Percentiles rank a stretch among this genome's conserved stretches.
Conservation (phyloP, 2,329 filamentous ascomycete genomes). For the Colletotrichum tanaceti region DNA sequence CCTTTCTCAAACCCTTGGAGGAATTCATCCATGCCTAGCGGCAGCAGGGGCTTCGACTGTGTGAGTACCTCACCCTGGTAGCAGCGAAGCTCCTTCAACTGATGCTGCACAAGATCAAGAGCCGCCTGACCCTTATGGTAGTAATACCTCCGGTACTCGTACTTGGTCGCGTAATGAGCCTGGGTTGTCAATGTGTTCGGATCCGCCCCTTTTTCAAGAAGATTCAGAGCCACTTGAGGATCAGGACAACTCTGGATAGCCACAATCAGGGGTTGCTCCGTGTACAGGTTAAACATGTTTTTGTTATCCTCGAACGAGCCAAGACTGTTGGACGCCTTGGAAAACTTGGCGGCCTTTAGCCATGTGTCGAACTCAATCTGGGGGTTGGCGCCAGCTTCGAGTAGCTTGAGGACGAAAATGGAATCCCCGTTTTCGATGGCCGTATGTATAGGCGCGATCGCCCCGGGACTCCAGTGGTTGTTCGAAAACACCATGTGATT, state of each 20-base stretch:
- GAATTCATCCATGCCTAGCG: slow-evolving; percentile 62
- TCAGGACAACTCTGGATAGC: slow-evolving; percentile 64
- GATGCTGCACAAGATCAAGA: slow-evolving; percentile 69
- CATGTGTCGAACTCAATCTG: slow-evolving; percentile 73
- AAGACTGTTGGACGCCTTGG: slow-evolving; percentile 52
- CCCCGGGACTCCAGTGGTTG: slow-evolving; percentile 48
- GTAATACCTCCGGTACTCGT: slow-evolving; percentile 49
- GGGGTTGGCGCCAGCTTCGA: slow-evolving; percentile 71
- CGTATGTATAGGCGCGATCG: slow-evolving; percentile 65
- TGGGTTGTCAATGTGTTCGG: slow-evolving; percentile 67
- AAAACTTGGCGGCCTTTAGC: slow-evolving; percentile 66
- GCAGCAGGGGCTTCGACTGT: slow-evolving; percentile 46
- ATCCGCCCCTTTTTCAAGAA: slow-evolving; percentile 74
- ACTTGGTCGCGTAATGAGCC: slow-evolving; percentile 51
- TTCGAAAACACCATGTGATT: slow-evolving; percentile 69
- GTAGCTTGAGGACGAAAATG: slow-evolving; percentile 67
- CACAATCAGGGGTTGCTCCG: slow-evolving; percentile 74
- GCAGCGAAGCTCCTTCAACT: slow-evolving; percentile 61
- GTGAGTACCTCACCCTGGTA: slow-evolving; percentile 53
- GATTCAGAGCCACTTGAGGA: slow-evolving; percentile 62
- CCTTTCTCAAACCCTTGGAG: slow-evolving; percentile 61
- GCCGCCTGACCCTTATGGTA: slow-evolving; percentile 58
- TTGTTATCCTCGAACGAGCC: slow-evolving; percentile 61
- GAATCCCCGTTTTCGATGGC: slow-evolving; percentile 67
- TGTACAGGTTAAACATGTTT: slow-evolving; percentile 56